A percentile compares a stretch with the other conserved stretches of the same genome.
Conservation (phyloP, 352 stramenopile genomes). For the Phytopythium helicoides region DNA sequence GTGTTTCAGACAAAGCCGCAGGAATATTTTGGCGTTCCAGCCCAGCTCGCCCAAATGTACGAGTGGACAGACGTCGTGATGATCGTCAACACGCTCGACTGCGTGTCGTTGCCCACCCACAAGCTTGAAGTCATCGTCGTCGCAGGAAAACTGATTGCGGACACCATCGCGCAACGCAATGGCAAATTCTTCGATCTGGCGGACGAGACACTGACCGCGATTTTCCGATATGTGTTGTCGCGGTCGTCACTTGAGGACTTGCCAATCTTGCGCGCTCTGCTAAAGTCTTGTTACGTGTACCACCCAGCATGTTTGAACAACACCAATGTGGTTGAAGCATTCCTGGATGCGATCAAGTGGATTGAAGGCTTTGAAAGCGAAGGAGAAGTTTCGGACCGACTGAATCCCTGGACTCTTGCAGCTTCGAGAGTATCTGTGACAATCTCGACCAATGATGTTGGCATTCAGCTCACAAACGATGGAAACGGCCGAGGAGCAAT, state of each 20-base stretch:
- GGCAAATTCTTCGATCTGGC: constrained; percentile 57
- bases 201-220: constrained; percentile 50
- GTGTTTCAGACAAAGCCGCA: constrained; percentile 51
- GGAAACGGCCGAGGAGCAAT: constrained; percentile 73
- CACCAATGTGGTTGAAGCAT: constrained; percentile 46
- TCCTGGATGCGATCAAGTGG: constrained; percentile 80
- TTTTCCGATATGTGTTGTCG: constrained; percentile 72
- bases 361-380: constrained; percentile 53
- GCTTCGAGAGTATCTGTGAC: constrained; percentile 65
- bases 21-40: constrained; percentile 61
- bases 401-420: constrained; percentile 43
- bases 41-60: constrained; percentile 54
- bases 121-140: constrained; percentile 78
- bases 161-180: constrained; percentile 51
- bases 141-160: constrained; percentile 44
- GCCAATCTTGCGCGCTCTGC: constrained; percentile 37
- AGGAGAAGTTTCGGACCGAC: constrained; percentile 26
- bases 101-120: constrained; percentile 74
- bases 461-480: constrained; percentile 82
- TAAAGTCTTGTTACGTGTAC: constrained; percentile 61
- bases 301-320: constrained; percentile 77
- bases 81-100: constrained; percentile 69
- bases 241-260: constrained; percentile 63
- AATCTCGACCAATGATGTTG: constrained; percentile 81
- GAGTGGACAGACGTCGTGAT: constrained; percentile 52